Evolutionary conservation across 495 filamentous ascomycete genomes (phyloP), one percentile per base, ranked within the genome.

Genomic region (Pyrenopolyporus hunteri): DNA sequence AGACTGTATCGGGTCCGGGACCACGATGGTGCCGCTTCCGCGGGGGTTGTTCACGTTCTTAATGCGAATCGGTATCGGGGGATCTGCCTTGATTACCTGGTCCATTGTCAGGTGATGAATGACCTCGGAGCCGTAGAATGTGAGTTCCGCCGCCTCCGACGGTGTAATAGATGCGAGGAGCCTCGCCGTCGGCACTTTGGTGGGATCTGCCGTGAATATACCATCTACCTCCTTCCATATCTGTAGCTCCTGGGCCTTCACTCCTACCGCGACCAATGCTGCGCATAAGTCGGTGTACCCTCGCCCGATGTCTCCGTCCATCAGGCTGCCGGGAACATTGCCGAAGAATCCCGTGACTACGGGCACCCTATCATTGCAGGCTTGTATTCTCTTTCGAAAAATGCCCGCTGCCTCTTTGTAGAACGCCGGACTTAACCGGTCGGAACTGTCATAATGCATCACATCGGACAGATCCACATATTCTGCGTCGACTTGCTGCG

Each of bases 91-190:
- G 72, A 98, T 96, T 45, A 94, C 94, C 71, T 97, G 94, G 75
- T 98, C 92, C 91, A 98, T 98, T 49, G 94, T 98, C 69, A 97
- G 88, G 44, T 94, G 94, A 67, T 98, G 94, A 62, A 98, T 97
- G 63, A 98, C 94, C 72, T 96, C 91, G 13, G 90, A 92, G 59
- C 92, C 92, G 71, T 95, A 96, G 69, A 94, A 96, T 7, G 92
- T 96, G 63, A 96, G 80, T 70, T 96, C 92, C 5, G 92, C 90
- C 5, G 92, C 92, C 67, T 97, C 92, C 28, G 90, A 84, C 0
- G 92, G 92, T 1, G 91, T 92, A 69, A 97, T 93, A 13, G 85
- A 83, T 1, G 84, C 71, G 31, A 97, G 78, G 14, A 96, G 81
- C 37, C 85, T 79, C 9, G 92, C 92, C 2, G 91, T 92, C 0